These are phyloP conservation scores for Buddleja alternifolia DNA, from an alignment of 257 asterid species.

Conservation along the genomic window DNA sequence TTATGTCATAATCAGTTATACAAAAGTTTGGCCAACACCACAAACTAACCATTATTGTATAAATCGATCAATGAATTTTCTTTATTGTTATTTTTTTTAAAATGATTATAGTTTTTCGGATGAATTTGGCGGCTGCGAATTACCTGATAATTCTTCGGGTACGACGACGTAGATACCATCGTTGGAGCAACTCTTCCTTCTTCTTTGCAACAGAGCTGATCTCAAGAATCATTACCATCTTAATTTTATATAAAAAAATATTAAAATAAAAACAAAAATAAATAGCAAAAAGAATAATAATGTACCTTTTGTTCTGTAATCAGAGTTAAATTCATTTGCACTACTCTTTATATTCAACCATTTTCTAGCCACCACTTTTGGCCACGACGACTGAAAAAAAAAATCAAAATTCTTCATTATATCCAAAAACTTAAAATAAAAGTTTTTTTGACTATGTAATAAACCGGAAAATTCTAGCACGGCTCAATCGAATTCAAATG, in stretches of 20 bases:
- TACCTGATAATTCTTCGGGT: constrained; percentile 85
- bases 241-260: not conserved
- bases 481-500: too few species aligned
- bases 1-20: too few species aligned
- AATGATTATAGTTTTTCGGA: not conserved
- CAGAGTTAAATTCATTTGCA: constrained; percentile 65
- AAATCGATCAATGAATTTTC: too few species aligned
- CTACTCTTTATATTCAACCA: constrained; percentile 66
- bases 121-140: not conserved
- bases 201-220: constrained; percentile 40
- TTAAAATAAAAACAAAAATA: not conserved
- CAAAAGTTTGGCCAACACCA: too few species aligned
- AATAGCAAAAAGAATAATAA: not conserved
- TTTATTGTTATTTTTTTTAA: too few species aligned
- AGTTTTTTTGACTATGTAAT: too few species aligned
- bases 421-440: not conserved
- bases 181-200: constrained; percentile 80
- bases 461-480: too few species aligned
- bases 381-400: constrained; percentile 64
- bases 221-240: constrained; percentile 1
- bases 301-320: constrained; percentile 49
- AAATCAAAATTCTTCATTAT: not conserved
- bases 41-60: not conserved
- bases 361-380: constrained; percentile 64
- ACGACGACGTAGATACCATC: constrained; percentile 70